Evolutionary conservation across 2,329 filamentous ascomycete species (phyloP).

Genomic region (Biscogniauxia sp.): DNA sequence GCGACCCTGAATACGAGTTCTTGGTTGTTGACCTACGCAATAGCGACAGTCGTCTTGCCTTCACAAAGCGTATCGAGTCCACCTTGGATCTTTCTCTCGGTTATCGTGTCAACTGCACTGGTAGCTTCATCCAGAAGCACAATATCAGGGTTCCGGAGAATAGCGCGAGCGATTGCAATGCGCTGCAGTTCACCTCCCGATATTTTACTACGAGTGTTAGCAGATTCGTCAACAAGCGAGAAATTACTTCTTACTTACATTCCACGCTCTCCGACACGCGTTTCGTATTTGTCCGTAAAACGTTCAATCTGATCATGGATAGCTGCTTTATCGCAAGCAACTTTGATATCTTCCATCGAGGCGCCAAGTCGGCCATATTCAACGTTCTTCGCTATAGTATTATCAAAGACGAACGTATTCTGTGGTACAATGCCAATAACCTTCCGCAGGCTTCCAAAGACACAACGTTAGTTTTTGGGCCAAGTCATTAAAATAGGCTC

Average conservation of each 20-base stretch:
- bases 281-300: conserved; percentile 52
- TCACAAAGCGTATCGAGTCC: conserved; percentile 58
- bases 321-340: conserved; percentile 51
- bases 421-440: conserved; percentile 46
- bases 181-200: conserved; percentile 67
- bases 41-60: conserved; percentile 64
- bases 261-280: conserved; percentile 52
- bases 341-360: conserved; percentile 47
- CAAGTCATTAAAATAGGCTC: neutral
- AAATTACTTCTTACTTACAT: conserved; percentile 33
- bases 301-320: conserved; percentile 54
- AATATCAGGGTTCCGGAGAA: conserved; percentile 72
- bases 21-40: conserved; percentile 48
- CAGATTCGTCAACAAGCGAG: neutral
- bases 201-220: conserved; percentile 46
- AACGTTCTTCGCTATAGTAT: conserved; percentile 55
- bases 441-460: conserved; percentile 34
- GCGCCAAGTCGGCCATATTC: conserved; percentile 50
- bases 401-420: conserved; percentile 49
- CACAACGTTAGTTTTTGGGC: conserved; percentile 3
- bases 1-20: neutral
- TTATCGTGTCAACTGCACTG: conserved; percentile 70
- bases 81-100: conserved; percentile 64
- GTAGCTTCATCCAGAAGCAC: conserved; percentile 79
- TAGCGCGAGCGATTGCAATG: conserved; percentile 66